phyloP scores from a whole-genome alignment of 768 basidiomycete genomes.

The Mycena maculata region DNA sequence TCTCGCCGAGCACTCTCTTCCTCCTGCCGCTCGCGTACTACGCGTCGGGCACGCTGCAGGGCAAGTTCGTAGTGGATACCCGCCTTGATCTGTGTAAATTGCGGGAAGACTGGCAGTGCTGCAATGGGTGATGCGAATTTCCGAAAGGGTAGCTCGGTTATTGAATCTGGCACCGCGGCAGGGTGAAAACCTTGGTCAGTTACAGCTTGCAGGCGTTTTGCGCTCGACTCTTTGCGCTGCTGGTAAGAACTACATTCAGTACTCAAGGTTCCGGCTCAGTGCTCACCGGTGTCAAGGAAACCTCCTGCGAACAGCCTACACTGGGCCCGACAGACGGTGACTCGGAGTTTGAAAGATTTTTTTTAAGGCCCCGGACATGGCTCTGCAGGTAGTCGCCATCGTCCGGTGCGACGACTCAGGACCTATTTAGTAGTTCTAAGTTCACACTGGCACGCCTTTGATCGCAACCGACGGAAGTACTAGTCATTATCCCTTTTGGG shows the following conservation, averaged over 20 bases:
- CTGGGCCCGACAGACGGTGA: too few species aligned
- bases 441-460: too few species aligned
- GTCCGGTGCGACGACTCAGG: too few species aligned
- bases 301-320: too few species aligned
- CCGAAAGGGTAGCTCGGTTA: slow-evolving; percentile 16
- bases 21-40: slow-evolving; percentile 26
- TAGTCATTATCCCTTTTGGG: too few species aligned
- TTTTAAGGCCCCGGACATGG: too few species aligned
- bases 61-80: slow-evolving; percentile 27
- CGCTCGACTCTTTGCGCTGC: background rate
- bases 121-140: slow-evolving; percentile 2
- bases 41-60: slow-evolving; percentile 11
- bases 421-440: too few species aligned
- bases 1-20: slow-evolving; percentile 5
- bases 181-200: slow-evolving; percentile 14
- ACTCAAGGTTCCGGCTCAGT: background rate
- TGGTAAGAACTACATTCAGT: too few species aligned
- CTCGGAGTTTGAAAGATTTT: too few species aligned
- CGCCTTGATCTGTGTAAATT: slow-evolving; percentile 22
- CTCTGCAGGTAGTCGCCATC: too few species aligned
- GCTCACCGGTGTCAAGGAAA: background rate
- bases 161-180: slow-evolving; percentile 18
- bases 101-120: slow-evolving; percentile 22
- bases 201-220: slow-evolving; percentile 4
- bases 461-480: too few species aligned